phyloP scores from a whole-genome alignment of 2,329 filamentous ascomycete species.

The Stagonosporopsis tanaceti region DNA sequence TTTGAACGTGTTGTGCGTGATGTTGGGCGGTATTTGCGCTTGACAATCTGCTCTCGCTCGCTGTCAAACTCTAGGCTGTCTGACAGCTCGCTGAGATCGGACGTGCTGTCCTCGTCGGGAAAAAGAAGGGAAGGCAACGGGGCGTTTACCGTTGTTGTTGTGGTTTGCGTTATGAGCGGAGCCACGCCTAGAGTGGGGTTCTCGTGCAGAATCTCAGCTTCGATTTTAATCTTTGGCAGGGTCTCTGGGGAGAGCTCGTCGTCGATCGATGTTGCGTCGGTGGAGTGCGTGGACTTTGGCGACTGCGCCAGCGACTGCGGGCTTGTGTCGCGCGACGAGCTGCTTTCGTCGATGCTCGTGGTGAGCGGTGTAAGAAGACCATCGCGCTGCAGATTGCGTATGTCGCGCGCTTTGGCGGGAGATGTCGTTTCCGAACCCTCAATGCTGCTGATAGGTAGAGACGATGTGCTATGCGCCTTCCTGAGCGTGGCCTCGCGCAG shows the following conservation, averaged over 20 bases:
- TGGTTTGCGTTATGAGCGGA: slow-evolving; percentile 38
- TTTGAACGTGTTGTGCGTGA: slow-evolving; percentile 48
- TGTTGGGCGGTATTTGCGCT: slow-evolving; percentile 41
- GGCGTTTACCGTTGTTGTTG: slow-evolving; percentile 40
- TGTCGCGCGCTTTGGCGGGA: slow-evolving; percentile 28
- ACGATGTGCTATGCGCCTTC: slow-evolving; percentile 45
- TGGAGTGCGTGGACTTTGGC: slow-evolving; percentile 47
- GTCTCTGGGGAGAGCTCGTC: slow-evolving; percentile 34
- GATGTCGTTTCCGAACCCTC: slow-evolving; percentile 36
- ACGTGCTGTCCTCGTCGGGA: slow-evolving; percentile 43
- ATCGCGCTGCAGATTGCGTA: slow-evolving; percentile 45
- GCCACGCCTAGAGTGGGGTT: slow-evolving; percentile 41
- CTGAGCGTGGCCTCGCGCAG: slow-evolving; percentile 39
- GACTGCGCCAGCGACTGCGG: slow-evolving; percentile 44
- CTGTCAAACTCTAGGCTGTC: slow-evolving; percentile 51
- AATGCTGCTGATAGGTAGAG: slow-evolving; percentile 43
- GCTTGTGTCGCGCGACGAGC: slow-evolving; percentile 39
- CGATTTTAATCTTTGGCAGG: slow-evolving; percentile 32
- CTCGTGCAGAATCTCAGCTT: slow-evolving; percentile 30
- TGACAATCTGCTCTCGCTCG: slow-evolving; percentile 45
- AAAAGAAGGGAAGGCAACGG: slow-evolving; percentile 37
- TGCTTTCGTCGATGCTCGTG: slow-evolving; percentile 39
- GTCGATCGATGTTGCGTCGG: slow-evolving; percentile 50
- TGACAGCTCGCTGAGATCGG: slow-evolving; percentile 52
- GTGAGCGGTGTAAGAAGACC: slow-evolving; percentile 40